Base-by-base conservation (phyloP, 495 filamentous ascomycete species). In the Tuber melanosporum region DNA sequence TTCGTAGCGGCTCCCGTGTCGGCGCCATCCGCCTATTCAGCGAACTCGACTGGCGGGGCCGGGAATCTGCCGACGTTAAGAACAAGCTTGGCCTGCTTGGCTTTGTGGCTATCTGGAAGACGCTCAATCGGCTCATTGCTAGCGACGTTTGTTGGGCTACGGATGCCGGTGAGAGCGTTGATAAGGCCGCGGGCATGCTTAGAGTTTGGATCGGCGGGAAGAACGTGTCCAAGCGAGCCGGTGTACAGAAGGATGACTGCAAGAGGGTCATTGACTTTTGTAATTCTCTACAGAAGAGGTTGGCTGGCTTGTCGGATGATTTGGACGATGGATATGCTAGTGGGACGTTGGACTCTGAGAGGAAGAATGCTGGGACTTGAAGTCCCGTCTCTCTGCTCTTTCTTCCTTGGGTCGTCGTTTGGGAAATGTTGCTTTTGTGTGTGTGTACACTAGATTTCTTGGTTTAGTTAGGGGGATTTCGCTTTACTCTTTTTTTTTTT, bases 91-190 rank as follows among this genome's bases (percentile, higher is more conserved):
- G 91, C 17, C 86, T 95, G 12, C 86, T 97, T n/a, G 92, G 91
- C 26, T 95, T 92, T 71, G 89, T 91, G 0, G 89, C 93, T 1
- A 89, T 90, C 26, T 94, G 91, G 84, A 90, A 91, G 75, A 83
- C 82, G 19, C 83, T 96, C 17, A 89, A 95, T 81, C 88, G 89
- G 71, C 84, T 87, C 57, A 83, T 87, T 8, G 84, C 88, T 5
- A 85, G 86, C 17, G 86, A 87, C 41, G 89, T 91, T 71, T 85
- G 89, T 69, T 87, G 87, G 71, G 86, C 85, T 0, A 82, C 85
- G 20, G 86, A 87, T 70, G 84, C 83, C 36, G 89, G 86, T 46
- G 79, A 82, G 15, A 83, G 85, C 1, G 82, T 90, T 10, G 89
- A 91, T 82, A 84, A 84, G 42, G 81, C 89, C 7, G 88, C 89